Evolutionary conservation across 176 grass and related monocot genomes (phyloP).

Genomic region (Aegilops longissima): DNA sequence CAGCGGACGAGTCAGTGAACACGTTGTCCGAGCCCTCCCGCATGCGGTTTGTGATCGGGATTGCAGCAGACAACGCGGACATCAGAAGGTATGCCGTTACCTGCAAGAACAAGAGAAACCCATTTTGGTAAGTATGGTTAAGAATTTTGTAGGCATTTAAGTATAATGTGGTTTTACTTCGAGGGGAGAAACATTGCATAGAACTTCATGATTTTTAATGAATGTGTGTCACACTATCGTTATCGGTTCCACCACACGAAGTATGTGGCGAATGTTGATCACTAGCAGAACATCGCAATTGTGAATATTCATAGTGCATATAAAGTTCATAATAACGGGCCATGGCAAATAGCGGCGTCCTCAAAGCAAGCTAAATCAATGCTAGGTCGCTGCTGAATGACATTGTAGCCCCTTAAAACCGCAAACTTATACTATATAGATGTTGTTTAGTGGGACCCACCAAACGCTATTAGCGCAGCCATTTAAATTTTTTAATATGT

Average conservation of each 20-base stretch:
- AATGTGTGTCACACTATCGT: neutral
- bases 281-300: neutral
- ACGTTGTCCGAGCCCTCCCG: constrained; percentile 61
- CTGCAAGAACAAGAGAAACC: constrained; percentile 30
- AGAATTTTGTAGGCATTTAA: neutral
- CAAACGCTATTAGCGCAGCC: too few species aligned
- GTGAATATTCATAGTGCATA: too few species aligned
- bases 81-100: constrained; percentile 79
- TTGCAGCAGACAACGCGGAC: constrained; percentile 72
- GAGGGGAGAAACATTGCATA: neutral
- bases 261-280: neutral
- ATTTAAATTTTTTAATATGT: neutral
- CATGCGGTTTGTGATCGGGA: constrained; percentile 86
- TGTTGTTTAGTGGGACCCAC: too few species aligned
- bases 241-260: neutral
- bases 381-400: too few species aligned
- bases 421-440: too few species aligned
- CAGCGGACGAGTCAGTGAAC: constrained; percentile 83
- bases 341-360: too few species aligned
- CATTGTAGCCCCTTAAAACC: too few species aligned
- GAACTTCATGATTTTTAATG: neutral
- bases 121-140: neutral
- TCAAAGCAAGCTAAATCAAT: too few species aligned
- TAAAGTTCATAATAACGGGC: too few species aligned
- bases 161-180: neutral